These are phyloP conservation scores for Violaceomyces palustris DNA, from an alignment of 1,284 basidiomycete genomes.

Conservation along the genomic window DNA sequence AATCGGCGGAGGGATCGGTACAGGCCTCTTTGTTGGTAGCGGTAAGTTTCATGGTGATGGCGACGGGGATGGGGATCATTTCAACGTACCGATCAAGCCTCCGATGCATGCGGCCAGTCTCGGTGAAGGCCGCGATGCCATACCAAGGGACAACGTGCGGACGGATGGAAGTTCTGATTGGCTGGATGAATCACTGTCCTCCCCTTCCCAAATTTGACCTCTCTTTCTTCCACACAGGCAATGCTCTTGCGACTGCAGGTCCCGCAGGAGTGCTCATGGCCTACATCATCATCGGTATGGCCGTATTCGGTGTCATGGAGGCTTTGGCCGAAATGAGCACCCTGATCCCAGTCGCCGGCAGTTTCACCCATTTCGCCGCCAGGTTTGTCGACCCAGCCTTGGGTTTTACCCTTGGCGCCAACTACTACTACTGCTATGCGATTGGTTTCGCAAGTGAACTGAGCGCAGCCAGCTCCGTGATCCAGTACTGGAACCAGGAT, in stretches of 20 bases:
- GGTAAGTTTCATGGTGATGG: too few relatives aligned
- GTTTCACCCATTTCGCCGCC: slow-evolving; percentile 39
- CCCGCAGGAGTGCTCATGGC: slow-evolving; percentile 40
- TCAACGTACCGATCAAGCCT: too few relatives aligned
- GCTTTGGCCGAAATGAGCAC: slow-evolving; percentile 44
- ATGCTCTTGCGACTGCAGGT: slow-evolving; percentile 32
- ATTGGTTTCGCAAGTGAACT: slow-evolving; percentile 47
- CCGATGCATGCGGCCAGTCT: too few relatives aligned
- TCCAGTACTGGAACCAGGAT: slow-evolving; percentile 46
- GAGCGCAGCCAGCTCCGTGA: slow-evolving; percentile 54
- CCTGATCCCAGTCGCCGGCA: slow-evolving; percentile 41
- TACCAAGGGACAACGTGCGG: too few relatives aligned
- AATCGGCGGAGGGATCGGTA: slow-evolving; percentile 44
- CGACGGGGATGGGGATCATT: too few relatives aligned
- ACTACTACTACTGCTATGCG: slow-evolving; percentile 45
- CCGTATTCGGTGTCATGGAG: slow-evolving; percentile 39
- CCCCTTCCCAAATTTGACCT: too few relatives aligned
- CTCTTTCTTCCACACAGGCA: too few relatives aligned
- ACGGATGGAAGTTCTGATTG: too few relatives aligned
- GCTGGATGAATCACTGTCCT: too few relatives aligned
- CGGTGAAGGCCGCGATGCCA: too few relatives aligned
- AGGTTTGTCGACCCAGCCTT: slow-evolving; percentile 62
- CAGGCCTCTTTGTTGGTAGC: slow-evolving; percentile 45
- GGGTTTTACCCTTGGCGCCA: slow-evolving; percentile 61
- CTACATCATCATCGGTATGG: slow-evolving; percentile 39